These are phyloP conservation scores for Amanita pallidorosea DNA, from an alignment of 768 basidiomycete species.

Conservation along the genomic window DNA sequence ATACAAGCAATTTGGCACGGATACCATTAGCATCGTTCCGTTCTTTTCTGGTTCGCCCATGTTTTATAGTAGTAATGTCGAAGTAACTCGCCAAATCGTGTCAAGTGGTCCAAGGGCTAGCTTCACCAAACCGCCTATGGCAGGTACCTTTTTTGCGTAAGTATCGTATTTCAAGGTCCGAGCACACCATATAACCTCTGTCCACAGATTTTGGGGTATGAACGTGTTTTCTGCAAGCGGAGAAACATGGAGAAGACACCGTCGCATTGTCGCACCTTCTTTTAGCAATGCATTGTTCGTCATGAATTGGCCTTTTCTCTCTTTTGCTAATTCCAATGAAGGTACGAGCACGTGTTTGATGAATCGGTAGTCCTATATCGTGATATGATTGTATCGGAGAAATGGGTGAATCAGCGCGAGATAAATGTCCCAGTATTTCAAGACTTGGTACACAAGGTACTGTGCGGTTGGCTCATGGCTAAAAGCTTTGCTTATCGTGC, in stretches of 20 bases:
- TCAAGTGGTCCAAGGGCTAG: constrained; percentile 26
- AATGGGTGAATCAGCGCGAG: constrained; percentile 19
- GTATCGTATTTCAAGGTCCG: constrained; percentile 7
- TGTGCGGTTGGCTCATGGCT: background rate
- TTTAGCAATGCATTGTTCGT: constrained; percentile 30
- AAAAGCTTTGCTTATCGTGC: background rate
- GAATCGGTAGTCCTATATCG: constrained; percentile 24
- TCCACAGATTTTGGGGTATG: constrained; percentile 24
- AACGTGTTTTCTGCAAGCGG: constrained; percentile 35
- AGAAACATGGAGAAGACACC: constrained; percentile 34
- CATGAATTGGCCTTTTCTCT: background rate
- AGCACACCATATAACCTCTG: background rate
- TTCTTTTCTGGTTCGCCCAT: constrained; percentile 24
- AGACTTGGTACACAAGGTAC: constrained; percentile 24
- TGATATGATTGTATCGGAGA: constrained; percentile 27
- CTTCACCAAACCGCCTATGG: constrained; percentile 28
- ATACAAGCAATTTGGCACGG: constrained; percentile 23
- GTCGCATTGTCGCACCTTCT: constrained; percentile 31
- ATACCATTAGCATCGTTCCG: constrained; percentile 30
- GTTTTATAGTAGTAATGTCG: constrained; percentile 33
- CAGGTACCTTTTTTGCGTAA: constrained; percentile 21
- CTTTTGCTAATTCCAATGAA: constrained; percentile 9
- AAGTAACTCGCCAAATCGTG: constrained; percentile 33
- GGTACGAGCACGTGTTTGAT: constrained; percentile 32
- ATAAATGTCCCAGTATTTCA: constrained; percentile 22